Evolutionary conservation across 768 basidiomycete genomes (phyloP).

Genomic region (Lentinus tigrinus): DNA sequence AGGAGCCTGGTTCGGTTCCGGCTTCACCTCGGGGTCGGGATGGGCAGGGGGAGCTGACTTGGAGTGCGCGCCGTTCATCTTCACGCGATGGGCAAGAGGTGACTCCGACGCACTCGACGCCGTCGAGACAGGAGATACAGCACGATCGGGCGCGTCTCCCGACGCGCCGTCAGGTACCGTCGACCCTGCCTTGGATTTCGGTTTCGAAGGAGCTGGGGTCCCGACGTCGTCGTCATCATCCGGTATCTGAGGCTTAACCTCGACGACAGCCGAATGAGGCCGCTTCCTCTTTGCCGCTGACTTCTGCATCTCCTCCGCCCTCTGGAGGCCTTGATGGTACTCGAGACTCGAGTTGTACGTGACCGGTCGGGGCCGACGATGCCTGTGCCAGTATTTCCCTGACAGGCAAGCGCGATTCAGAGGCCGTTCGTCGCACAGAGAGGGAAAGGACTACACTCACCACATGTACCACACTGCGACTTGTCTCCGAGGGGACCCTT

Average conservation of each 20-base stretch:
- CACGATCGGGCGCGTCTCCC: conserved; percentile 42
- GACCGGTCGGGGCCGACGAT: conserved; percentile 77
- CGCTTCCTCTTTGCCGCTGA: conserved; percentile 57
- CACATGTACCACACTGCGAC: conserved; percentile 89
- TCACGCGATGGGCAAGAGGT: conserved; percentile 68
- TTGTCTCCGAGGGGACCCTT: conserved; percentile 91
- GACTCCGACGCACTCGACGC: conserved; percentile 73
- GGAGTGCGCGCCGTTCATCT: conserved; percentile 51
- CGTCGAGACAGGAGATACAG: conserved; percentile 68
- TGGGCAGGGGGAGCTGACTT: conserved; percentile 28
- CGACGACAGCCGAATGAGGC: conserved; percentile 47
- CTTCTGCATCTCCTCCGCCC: conserved; percentile 57
- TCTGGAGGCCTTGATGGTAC: conserved; percentile 57
- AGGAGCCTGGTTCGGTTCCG: conserved; percentile 5
- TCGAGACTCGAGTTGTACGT: conserved; percentile 77
- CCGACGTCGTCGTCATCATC: conserved; percentile 42
- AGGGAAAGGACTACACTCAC: conserved; percentile 55
- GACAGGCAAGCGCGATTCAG: conserved; percentile 2
- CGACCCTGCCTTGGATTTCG: conserved; percentile 25
- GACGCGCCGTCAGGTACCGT: conserved; percentile 31
- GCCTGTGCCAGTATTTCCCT: conserved; percentile 92
- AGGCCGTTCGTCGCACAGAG: neutral
- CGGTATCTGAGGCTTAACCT: conserved; percentile 35
- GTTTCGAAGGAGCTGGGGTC: conserved; percentile 47
- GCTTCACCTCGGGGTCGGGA: conserved; percentile 17